Evolutionary conservation across 306 rosid genomes (phyloP), one percentile per base, ranked within the genome.

Genomic region (Lagenaria siceraria): DNA sequence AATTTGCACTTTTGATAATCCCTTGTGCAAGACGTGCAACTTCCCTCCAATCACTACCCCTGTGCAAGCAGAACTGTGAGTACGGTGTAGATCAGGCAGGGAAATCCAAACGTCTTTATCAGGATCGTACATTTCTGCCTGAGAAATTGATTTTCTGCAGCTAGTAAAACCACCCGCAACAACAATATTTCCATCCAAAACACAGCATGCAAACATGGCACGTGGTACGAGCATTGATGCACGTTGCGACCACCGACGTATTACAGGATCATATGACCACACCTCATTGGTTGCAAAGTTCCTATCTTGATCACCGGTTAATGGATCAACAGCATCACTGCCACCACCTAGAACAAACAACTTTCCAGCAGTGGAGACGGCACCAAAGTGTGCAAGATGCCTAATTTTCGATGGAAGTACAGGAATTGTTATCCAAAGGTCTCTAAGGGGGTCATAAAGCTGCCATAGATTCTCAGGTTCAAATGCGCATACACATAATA

Each of bases 381-480:
- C 92, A 49, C 99, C 97, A 33, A 92, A 96, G 85, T 89, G 88
- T 56, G 99, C 86, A 76, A 96, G 98, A 85, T 92, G 97, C 76
- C 89, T 89, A 63, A 89, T 82, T 78, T 83, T 96, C 51, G 98
- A 96, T 80, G 99, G 99, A 55, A 92, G 92, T 83, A 96, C 88
- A 11, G 99, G 99, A 62, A 95, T 93, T 10, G 97, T 92, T 76
- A 92, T 92, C 99, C 98, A 96, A 75, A 87, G 93, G 82, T 96
- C 96, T 42, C 86, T 87, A 9, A 85, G 82, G 78, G 99, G 96
- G 38, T 96, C 99, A 83, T 90, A 90, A 52, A 96, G 82, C 83
- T 96, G 99, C 99, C 99, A 96, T 58, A 92, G 75, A 56, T 96
- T 96, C 87, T 96, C 99, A 10, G 99, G 99, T 51, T 92, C 97